Evolutionary conservation across 2,329 filamentous ascomycete genomes (phyloP).

Genomic region (Emydomyces testavorans): DNA sequence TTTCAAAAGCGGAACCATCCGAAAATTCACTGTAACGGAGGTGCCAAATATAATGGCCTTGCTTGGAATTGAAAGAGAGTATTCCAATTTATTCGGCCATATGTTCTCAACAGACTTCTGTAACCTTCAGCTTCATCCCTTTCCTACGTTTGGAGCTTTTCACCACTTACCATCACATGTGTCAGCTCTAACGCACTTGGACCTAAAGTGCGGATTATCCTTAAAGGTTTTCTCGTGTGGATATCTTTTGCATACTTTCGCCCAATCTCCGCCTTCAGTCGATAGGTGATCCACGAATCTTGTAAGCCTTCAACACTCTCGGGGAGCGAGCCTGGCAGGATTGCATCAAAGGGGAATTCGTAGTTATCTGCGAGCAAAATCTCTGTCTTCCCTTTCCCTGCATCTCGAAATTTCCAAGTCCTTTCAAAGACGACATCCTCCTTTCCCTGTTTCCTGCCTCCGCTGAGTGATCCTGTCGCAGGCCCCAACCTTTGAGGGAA

Average conservation of each 20-base stretch:
- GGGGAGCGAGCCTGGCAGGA: conserved; percentile 55
- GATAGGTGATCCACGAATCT: conserved; percentile 80
- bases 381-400: conserved; percentile 39
- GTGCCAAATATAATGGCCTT: conserved; percentile 93
- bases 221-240: conserved; percentile 63
- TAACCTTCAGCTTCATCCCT: background rate
- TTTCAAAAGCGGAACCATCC: conserved; percentile 78
- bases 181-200: conserved; percentile 64
- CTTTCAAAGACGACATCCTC: conserved; percentile 52
- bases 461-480: conserved; percentile 25
- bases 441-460: conserved; percentile 30
- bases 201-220: conserved; percentile 66
- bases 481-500: conserved; percentile 16
- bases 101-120: conserved; percentile 71
- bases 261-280: conserved; percentile 80
- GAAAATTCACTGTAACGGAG: conserved; percentile 70
- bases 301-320: conserved; percentile 86
- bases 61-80: conserved; percentile 83
- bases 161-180: conserved; percentile 60
- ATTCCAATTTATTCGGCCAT: conserved; percentile 96
- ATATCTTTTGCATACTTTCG: conserved; percentile 84
- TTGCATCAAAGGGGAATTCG: conserved; percentile 67
- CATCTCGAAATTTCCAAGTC: conserved; percentile 57
- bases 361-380: conserved; percentile 63
- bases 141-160: background rate